Conservation (phyloP, 1,284 basidiomycete genomes). For the Takashimella tepidaria region DNA sequence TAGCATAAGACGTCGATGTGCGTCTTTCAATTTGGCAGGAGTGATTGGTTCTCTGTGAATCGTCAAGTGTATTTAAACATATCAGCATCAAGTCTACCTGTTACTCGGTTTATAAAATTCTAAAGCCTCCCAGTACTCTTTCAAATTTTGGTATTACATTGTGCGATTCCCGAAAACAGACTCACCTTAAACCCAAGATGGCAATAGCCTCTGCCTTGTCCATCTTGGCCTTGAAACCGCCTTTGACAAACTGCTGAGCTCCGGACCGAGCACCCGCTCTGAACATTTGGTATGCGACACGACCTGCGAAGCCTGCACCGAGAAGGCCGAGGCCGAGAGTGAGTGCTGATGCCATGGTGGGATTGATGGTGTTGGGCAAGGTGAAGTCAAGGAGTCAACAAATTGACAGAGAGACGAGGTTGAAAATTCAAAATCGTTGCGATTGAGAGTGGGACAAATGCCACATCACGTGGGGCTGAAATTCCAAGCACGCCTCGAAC, state of each 20-base stretch:
- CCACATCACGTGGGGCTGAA: constrained; percentile 5
- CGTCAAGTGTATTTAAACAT: neutral
- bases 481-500: too few relatives aligned
- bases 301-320: constrained; percentile 70
- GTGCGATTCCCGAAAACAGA: too few relatives aligned
- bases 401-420: too few relatives aligned
- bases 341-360: constrained; percentile 57
- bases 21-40: constrained; percentile 73
- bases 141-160: too few relatives aligned
- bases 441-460: neutral
- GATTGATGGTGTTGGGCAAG: neutral
- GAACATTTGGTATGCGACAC: constrained; percentile 55
- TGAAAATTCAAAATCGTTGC: too few relatives aligned
- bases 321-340: constrained; percentile 73
- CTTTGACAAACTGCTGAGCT: constrained; percentile 82
- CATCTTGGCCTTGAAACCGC: constrained; percentile 95
- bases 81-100: neutral
- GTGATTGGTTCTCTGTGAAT: constrained; percentile 64
- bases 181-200: constrained; percentile 87
- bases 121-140: too few relatives aligned
- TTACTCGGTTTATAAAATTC: neutral
- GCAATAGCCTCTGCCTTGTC: constrained; percentile 87
- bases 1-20: constrained; percentile 86
- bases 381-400: too few relatives aligned
- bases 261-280: constrained; percentile 55